Percentiles rank a stretch among this genome's conserved stretches.
These are phyloP conservation scores for Citrullus colocynthis DNA, from an alignment of 306 rosid species.

Conservation along the genomic window DNA sequence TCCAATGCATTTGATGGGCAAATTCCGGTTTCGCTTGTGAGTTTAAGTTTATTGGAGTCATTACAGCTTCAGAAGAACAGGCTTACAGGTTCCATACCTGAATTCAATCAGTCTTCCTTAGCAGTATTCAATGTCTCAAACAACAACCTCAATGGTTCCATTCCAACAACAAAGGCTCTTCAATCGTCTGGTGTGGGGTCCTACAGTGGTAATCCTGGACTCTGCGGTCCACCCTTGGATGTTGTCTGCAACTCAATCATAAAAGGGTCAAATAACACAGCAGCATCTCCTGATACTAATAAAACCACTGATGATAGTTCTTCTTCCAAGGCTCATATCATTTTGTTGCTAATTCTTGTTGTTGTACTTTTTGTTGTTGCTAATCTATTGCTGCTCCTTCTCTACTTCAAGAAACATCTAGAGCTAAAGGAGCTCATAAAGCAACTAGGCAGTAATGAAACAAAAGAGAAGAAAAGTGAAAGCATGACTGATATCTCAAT, in stretches of 20 bases:
- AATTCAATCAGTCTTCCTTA: conserved; percentile 23
- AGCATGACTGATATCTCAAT: conserved; percentile 1
- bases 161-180: conserved; percentile 24
- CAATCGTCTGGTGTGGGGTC: conserved; percentile 15
- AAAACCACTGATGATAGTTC: background rate
- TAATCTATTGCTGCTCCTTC: conserved; percentile 25
- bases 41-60: conserved; percentile 18
- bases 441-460: background rate
- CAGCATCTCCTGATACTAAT: background rate
- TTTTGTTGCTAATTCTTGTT: conserved; percentile 10
- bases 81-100: conserved; percentile 29
- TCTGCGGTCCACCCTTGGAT: conserved; percentile 22
- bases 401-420: conserved; percentile 29
- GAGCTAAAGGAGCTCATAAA: conserved; percentile 32
- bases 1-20: conserved; percentile 17
- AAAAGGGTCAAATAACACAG: background rate
- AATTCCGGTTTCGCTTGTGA: conserved; percentile 18
- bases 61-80: conserved; percentile 27
- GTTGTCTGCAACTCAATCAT: background rate
- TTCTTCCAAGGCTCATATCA: background rate
- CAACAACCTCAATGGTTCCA: conserved; percentile 25
- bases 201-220: conserved; percentile 19
- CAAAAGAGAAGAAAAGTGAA: conserved; percentile 9
- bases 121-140: conserved; percentile 29
- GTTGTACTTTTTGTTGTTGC: conserved; percentile 24